These are phyloP conservation scores for Tetradesmus obliquus DNA, from an alignment of 139 green algal species.

Conservation along the genomic window DNA sequence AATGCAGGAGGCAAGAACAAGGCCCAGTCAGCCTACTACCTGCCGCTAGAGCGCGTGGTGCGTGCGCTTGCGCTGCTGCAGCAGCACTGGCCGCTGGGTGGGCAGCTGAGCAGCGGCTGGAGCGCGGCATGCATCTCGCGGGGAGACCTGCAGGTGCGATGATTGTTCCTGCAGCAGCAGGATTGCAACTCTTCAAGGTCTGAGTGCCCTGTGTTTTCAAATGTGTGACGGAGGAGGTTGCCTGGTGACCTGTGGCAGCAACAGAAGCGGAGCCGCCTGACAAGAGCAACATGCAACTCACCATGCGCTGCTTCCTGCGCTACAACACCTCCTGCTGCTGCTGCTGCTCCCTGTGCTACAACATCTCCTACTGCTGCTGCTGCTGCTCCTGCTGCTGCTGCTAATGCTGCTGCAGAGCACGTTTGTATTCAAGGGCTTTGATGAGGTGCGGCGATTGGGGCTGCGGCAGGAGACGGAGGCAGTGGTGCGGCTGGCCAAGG, in stretches of 20 bases:
- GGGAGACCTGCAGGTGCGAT: constrained; percentile 64
- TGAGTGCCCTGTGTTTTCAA: too few species aligned
- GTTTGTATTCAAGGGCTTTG: constrained; percentile 94
- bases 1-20: constrained; percentile 94
- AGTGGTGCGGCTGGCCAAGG: constrained; percentile 58
- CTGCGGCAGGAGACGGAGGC: constrained; percentile 82
- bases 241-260: too few species aligned
- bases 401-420: constrained; percentile 72
- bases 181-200: too few species aligned
- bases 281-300: not conserved
- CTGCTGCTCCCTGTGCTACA: not conserved
- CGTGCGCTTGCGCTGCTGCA: constrained; percentile 73
- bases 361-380: not conserved
- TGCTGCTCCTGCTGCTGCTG: not conserved
- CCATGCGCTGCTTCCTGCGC: not conserved
- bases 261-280: not conserved
- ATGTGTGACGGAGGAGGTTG: too few species aligned
- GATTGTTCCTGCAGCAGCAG: too few species aligned
- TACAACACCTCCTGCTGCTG: not conserved
- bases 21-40: constrained; percentile 89
- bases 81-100: constrained; percentile 16
- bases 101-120: constrained; percentile 49
- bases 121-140: constrained; percentile 61
- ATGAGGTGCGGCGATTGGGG: constrained; percentile 89
- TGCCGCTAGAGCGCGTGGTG: constrained; percentile 88